A percentile compares a stretch with the other conserved stretches of the same genome.
These are phyloP conservation scores for Ambrosiella xylebori DNA, from an alignment of 2,329 filamentous ascomycete species.

Conservation along the genomic window DNA sequence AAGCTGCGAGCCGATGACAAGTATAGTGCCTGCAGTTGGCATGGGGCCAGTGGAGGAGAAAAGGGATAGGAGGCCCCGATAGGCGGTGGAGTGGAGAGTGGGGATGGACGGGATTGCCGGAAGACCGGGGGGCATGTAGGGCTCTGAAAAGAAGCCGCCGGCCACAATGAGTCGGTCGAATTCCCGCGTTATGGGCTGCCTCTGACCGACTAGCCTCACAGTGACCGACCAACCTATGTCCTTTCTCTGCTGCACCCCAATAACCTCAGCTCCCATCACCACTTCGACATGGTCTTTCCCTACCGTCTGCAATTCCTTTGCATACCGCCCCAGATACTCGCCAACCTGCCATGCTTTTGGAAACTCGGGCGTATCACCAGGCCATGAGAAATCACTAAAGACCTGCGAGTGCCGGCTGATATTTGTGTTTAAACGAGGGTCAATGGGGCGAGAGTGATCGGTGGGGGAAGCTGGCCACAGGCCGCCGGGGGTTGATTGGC, in stretches of 20 bases:
- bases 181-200: constrained; percentile 20
- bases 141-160: constrained; percentile 59
- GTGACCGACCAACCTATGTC: constrained; percentile 29
- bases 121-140: constrained; percentile 30
- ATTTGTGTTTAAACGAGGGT: constrained; percentile 42
- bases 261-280: constrained; percentile 27
- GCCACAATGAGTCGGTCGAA: constrained; percentile 61
- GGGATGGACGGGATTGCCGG: constrained; percentile 23
- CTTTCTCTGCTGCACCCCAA: constrained; percentile 10
- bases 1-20: constrained; percentile 67
- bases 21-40: constrained; percentile 38
- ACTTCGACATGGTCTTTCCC: constrained; percentile 11
- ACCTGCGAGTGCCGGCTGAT: constrained; percentile 61
- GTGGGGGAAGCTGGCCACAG: constrained; percentile 49
- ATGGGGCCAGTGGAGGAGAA: constrained; percentile 22
- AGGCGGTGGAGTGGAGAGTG: constrained; percentile 50
- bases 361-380: constrained; percentile 41
- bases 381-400: constrained; percentile 58
- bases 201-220: constrained; percentile 17
- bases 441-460: constrained; percentile 43
- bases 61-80: constrained; percentile 36
- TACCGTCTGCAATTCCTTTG: constrained; percentile 24
- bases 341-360: constrained; percentile 65
- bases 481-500: constrained; percentile 48
- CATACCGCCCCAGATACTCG: constrained; percentile 50